Conservation (phyloP, 1,139 yeast genomes). For the Saccharomyces hybrid region DNA sequence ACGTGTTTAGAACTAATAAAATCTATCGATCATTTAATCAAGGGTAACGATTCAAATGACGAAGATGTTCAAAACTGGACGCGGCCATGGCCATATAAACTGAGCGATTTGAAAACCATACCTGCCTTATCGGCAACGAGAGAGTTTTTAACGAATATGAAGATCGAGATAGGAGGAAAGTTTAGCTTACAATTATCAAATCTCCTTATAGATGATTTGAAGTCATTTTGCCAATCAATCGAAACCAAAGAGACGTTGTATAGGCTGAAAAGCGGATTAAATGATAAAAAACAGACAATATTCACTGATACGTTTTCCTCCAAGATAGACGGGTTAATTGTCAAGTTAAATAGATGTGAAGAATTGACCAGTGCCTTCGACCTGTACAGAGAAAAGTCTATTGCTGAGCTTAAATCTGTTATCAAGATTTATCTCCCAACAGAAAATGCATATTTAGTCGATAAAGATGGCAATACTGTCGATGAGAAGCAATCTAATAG, state of each 20-base stretch:
- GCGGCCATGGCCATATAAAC: slow-evolving; percentile 42
- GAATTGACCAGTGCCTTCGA: slow-evolving; percentile 58
- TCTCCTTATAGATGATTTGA: slow-evolving; percentile 52
- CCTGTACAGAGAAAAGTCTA: slow-evolving; percentile 58
- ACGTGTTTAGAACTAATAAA: slow-evolving; percentile 48
- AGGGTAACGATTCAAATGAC: slow-evolving; percentile 41
- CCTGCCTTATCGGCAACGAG: slow-evolving; percentile 55
- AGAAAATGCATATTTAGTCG: slow-evolving; percentile 10
- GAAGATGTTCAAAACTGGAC: slow-evolving; percentile 34
- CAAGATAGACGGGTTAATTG: slow-evolving; percentile 41
- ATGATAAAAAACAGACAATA: slow-evolving; percentile 19
- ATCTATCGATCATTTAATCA: slow-evolving; percentile 48
- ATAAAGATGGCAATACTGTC: slow-evolving; percentile 22
- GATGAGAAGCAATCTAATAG: slow-evolving; percentile 5
- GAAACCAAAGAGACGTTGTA: slow-evolving; percentile 45
- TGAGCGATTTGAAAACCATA: slow-evolving; percentile 46
- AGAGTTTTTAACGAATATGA: slow-evolving; percentile 44
- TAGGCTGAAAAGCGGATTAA: slow-evolving; percentile 36
- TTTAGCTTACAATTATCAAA: slow-evolving; percentile 53
- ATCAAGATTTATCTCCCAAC: slow-evolving; percentile 59
- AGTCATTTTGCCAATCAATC: slow-evolving; percentile 46
- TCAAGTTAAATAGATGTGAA: slow-evolving; percentile 56
- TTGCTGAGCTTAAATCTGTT: slow-evolving; percentile 64
- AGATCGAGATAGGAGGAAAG: slow-evolving; percentile 57
- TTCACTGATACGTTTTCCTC: slow-evolving; percentile 21